Evolutionary conservation across 345 rosid genomes (phyloP).

Genomic region (Hibiscus tridactylites): DNA sequence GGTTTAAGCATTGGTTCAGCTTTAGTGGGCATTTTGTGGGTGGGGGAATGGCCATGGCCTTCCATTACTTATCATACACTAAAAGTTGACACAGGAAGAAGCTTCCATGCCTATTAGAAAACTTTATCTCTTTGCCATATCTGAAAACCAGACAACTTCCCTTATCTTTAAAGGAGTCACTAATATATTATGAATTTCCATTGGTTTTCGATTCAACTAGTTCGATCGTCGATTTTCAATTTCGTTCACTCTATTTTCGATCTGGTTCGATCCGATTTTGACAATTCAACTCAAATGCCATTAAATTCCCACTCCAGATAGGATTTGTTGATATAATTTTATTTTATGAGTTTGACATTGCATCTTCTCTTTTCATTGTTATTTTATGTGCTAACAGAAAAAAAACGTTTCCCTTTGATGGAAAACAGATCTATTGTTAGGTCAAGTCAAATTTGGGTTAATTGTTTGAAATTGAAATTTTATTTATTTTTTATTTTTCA

Average conservation of each 20-base stretch:
- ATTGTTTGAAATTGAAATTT: too few relatives aligned
- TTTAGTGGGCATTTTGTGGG: neutral
- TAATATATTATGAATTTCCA: too few relatives aligned
- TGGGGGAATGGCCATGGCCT: constrained; percentile 8
- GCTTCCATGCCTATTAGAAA: neutral
- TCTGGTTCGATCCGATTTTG: too few relatives aligned
- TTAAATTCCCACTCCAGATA: neutral
- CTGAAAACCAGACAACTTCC: neutral
- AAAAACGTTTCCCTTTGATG: too few relatives aligned
- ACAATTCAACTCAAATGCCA: too few relatives aligned
- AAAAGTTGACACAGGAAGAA: neutral
- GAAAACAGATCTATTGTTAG: too few relatives aligned
- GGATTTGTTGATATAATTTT: neutral
- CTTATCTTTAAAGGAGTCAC: neutral
- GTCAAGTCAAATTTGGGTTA: too few relatives aligned
- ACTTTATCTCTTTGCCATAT: neutral
- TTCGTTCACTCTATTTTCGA: too few relatives aligned
- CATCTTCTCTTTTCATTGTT: neutral
- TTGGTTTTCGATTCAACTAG: neutral
- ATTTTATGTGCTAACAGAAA: too few relatives aligned
- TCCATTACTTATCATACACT: constrained; percentile 7
- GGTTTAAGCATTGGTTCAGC: constrained; percentile 4
- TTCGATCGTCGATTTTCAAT: too few relatives aligned
- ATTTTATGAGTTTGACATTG: neutral
- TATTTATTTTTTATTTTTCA: too few relatives aligned